Evolutionary conservation across 208 protist species (phyloP), one percentile per base, ranked within the genome.

Genomic region (Acanthamoeba divionensis): DNA sequence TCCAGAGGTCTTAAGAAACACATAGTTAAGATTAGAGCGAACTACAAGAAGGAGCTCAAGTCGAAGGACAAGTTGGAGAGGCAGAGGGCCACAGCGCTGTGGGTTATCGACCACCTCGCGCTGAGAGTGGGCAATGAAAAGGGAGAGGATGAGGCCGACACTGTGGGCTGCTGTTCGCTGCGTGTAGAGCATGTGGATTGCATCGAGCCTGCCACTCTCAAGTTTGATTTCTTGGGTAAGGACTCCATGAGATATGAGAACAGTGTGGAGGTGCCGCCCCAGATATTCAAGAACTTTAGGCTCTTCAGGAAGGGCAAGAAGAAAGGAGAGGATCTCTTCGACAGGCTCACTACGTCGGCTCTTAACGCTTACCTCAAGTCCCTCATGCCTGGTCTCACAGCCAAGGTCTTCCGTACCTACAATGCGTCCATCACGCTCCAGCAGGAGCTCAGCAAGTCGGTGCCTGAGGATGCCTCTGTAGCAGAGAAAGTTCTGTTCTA

Each of bases 331-430:
- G 95, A 98, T 67, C 95, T 99, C 52, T 99, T 99, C 91, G 96
- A 99, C 87, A 87, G 95, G 31, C 92, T 99, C 67, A 94, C 47
- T 12, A 90, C 54, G 0, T 52, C 63, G 60, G 65, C 90, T 82
- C 94, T 99, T 24, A 99, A 99, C 93, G 95, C 98, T 29, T 95
- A 99, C 92, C 95, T 99, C 66, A 98, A 99, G 92, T 95, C 88
- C 3, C 97, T 98, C 90, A 99, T 99, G 98, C 92, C 94, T 18
- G 98, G 97, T 44, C 95, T 99, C 62, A 96, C 96, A 8, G 98
- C 98, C 9, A 99, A 99, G 95, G 98, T 99, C 41, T 99, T 99
- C 93, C 98, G 99, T 98, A 99, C 99, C 29, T 99, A 98, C 95
- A 99, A 99, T 94, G 98, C 98, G 41, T 99, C 98, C 24, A 96